These are phyloP conservation scores for Podila horticola DNA, from an alignment of 192 early-diverging fungal species.

Conservation along the genomic window DNA sequence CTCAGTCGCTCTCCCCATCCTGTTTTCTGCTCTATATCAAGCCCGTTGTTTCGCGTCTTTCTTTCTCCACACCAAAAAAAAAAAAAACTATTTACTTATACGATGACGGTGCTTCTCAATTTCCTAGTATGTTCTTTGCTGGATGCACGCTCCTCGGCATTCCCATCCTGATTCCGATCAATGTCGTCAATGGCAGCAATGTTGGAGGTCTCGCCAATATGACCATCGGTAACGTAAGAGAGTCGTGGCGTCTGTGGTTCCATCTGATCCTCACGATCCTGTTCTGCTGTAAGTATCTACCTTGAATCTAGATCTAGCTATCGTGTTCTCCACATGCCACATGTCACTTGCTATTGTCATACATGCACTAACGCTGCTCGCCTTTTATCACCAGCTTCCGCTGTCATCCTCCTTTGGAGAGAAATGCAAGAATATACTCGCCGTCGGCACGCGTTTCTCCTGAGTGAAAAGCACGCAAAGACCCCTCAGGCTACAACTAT, in stretches of 20 bases:
- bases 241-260: conserved; percentile 70
- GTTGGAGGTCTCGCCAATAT: conserved; percentile 64
- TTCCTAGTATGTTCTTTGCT: conserved; percentile 66
- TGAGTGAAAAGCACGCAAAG: conserved; percentile 58
- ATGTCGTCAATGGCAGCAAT: conserved; percentile 61
- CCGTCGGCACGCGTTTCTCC: conserved; percentile 72
- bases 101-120: too few relatives aligned
- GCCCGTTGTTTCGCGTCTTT: not conserved
- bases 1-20: not conserved
- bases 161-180: conserved; percentile 76
- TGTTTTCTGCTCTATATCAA: not conserved
- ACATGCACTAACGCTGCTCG: not conserved
- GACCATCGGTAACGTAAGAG: conserved; percentile 78
- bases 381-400: conserved; percentile 22
- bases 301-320: too few relatives aligned
- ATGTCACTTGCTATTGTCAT: not conserved
- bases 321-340: not conserved
- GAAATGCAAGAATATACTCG: conserved; percentile 68
- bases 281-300: conserved; percentile 59
- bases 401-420: conserved; percentile 64
- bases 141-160: conserved; percentile 65
- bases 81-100: too few relatives aligned
- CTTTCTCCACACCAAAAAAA: not conserved
- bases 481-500: conserved; percentile 69
- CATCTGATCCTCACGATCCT: conserved; percentile 68